Percentiles rank a stretch among this genome's conserved stretches.
Evolutionary conservation across 1,284 basidiomycete species (phyloP).

Genomic region (Ustilago xerochloae): DNA sequence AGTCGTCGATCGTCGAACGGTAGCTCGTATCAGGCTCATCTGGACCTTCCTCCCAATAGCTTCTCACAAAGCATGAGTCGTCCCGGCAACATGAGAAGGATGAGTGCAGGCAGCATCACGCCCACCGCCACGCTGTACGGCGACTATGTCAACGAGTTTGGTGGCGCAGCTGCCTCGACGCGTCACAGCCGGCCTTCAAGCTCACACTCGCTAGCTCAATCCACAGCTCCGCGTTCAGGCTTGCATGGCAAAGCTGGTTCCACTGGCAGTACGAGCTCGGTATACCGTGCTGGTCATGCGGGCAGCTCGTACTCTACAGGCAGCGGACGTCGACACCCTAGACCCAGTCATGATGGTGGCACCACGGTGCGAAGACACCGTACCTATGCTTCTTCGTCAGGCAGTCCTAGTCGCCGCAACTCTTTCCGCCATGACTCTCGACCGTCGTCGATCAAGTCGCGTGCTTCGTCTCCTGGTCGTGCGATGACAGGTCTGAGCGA

Average conservation of each 20-base stretch:
- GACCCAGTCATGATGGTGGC: conserved; percentile 52
- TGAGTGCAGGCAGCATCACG: conserved; percentile 63
- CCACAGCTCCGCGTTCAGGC: conserved; percentile 28
- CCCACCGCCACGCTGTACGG: conserved; percentile 54
- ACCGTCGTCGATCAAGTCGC: conserved; percentile 45
- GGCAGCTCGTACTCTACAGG: conserved; percentile 48
- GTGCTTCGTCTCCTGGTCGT: conserved; percentile 40
- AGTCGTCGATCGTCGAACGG: conserved; percentile 54
- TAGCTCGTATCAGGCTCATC: conserved; percentile 32
- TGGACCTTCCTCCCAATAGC: conserved; percentile 32
- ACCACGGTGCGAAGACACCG: conserved; percentile 58
- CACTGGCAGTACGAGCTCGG: conserved; percentile 48
- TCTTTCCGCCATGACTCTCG: conserved; percentile 41
- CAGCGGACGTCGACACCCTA: conserved; percentile 39
- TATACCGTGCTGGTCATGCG: conserved; percentile 27
- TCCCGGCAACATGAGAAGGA: conserved; percentile 45
- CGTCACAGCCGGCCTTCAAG: conserved; percentile 54
- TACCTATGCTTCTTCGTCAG: conserved; percentile 38
- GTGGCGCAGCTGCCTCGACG: conserved; percentile 11
- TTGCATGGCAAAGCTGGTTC: conserved; percentile 55
- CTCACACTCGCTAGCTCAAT: conserved; percentile 48
- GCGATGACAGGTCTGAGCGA: conserved; percentile 27
- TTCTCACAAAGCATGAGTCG: conserved; percentile 37
- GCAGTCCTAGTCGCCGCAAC: conserved; percentile 42
- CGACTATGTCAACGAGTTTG: conserved; percentile 33